These are phyloP conservation scores for Polychaeton citri DNA, from an alignment of 2,329 filamentous ascomycete species.

Conservation along the genomic window DNA sequence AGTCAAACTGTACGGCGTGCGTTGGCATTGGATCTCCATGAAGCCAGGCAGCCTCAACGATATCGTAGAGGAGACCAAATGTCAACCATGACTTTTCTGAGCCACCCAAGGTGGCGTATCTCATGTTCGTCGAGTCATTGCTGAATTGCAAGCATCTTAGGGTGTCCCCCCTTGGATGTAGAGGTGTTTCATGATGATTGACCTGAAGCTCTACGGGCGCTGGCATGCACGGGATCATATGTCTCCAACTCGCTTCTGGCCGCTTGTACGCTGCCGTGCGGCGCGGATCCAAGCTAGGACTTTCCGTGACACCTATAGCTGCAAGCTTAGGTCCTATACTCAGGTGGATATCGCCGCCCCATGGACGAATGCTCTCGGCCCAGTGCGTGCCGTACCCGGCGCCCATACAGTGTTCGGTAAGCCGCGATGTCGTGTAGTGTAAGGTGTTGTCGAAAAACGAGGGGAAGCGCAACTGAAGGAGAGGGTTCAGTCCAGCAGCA, in stretches of 20 bases:
- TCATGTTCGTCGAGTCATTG: no score
- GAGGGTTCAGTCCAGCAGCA: background rate
- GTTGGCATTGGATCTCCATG: background rate
- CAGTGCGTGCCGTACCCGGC: background rate
- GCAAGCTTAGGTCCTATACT: background rate
- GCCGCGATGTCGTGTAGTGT: background rate
- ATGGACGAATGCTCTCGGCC: background rate
- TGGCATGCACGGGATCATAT: background rate
- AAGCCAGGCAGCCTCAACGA: background rate
- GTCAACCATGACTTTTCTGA: background rate
- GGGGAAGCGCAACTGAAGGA: background rate
- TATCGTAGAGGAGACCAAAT: background rate
- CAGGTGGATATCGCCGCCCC: background rate
- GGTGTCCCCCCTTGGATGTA: background rate
- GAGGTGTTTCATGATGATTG: no score
- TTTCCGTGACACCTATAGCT: background rate
- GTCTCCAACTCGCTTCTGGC: background rate
- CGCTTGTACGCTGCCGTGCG: background rate
- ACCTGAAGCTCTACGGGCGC: background rate
- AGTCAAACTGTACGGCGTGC: background rate
- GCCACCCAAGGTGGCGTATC: no score
- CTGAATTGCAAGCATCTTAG: background rate
- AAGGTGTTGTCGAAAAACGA: background rate
- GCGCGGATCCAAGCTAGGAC: background rate
- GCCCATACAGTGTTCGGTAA: background rate